phyloP scores from a whole-genome alignment of 1,139 yeast genomes.

The Saccharomyces hybrid region DNA sequence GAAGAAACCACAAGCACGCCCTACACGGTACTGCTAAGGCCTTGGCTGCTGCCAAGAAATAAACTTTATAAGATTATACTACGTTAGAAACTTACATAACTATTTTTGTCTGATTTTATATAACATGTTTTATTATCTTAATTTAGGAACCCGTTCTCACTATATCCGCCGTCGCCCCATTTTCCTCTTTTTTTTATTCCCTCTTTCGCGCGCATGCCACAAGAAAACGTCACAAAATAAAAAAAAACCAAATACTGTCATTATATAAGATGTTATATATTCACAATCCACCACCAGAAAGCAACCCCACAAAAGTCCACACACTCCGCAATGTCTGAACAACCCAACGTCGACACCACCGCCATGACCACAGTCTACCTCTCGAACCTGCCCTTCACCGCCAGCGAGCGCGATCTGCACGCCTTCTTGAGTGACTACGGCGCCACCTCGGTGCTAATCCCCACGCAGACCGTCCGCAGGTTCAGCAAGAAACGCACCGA shows the following conservation, averaged over 20 bases:
- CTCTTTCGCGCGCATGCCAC: background rate
- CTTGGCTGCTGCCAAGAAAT: constrained; percentile 56
- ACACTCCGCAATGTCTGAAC: constrained; percentile 1
- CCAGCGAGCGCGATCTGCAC: constrained; percentile 46
- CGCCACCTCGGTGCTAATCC: constrained; percentile 42
- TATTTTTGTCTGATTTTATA: background rate
- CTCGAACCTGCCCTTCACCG: constrained; percentile 46
- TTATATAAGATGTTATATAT: background rate
- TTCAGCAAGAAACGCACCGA: constrained; percentile 35
- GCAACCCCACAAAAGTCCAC: background rate
- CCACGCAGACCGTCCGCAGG: constrained; percentile 47
- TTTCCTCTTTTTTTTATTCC: background rate
- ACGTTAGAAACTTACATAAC: background rate
- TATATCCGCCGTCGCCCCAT: background rate
- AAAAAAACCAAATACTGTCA: background rate
- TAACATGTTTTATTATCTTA: background rate
- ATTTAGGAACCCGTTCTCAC: background rate
- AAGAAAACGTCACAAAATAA: background rate
- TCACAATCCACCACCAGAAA: background rate
- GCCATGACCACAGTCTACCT: constrained; percentile 37
- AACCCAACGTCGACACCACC: constrained; percentile 5
- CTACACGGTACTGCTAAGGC: constrained; percentile 95
- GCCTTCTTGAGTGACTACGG: constrained; percentile 36
- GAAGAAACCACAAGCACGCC: constrained; percentile 99
- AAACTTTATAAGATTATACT: constrained; percentile 7